Evolutionary conservation across 2,329 filamentous ascomycete genomes (phyloP).

Genomic region (Helotiales sp.): DNA sequence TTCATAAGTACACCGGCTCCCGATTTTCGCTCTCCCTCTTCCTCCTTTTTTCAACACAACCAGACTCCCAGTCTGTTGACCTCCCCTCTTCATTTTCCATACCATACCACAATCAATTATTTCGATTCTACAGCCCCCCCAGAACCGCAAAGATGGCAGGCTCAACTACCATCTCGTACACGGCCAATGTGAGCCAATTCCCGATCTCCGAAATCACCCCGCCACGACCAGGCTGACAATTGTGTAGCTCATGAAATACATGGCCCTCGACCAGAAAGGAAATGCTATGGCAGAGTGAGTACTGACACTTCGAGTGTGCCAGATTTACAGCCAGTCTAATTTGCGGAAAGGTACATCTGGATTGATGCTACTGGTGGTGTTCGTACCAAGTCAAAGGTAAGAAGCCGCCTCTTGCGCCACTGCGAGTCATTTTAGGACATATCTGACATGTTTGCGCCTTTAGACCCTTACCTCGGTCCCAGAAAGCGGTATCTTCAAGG

Average conservation of each 20-base stretch:
- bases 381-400: constrained; percentile 95
- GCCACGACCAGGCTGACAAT: constrained; percentile 27
- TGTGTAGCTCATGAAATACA: constrained; percentile 85
- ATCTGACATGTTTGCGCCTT: constrained; percentile 33
- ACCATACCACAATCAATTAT: constrained; percentile 1
- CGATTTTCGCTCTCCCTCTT: background rate
- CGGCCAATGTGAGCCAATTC: constrained; percentile 46
- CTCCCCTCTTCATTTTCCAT: background rate
- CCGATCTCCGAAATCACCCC: constrained; percentile 22
- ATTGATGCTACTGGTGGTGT: constrained; percentile 82
- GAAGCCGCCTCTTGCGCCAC: constrained; percentile 45
- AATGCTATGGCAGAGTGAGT: constrained; percentile 92
- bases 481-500: constrained; percentile 45
- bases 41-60: constrained; percentile 15
- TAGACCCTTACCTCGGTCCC: constrained; percentile 68
- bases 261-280: constrained; percentile 88
- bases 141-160: constrained; percentile 40
- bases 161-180: constrained; percentile 44
- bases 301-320: background rate
- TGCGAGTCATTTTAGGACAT: background rate
- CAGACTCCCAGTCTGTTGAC: constrained; percentile 21
- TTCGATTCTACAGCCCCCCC: constrained; percentile 9
- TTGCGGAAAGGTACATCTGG: constrained; percentile 74
- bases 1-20: constrained; percentile 10
- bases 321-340: constrained; percentile 61